Evolutionary conservation across 805 yeast genomes (phyloP), one percentile per base, ranked within the genome.

Genomic region (Candida succiphila): DNA sequence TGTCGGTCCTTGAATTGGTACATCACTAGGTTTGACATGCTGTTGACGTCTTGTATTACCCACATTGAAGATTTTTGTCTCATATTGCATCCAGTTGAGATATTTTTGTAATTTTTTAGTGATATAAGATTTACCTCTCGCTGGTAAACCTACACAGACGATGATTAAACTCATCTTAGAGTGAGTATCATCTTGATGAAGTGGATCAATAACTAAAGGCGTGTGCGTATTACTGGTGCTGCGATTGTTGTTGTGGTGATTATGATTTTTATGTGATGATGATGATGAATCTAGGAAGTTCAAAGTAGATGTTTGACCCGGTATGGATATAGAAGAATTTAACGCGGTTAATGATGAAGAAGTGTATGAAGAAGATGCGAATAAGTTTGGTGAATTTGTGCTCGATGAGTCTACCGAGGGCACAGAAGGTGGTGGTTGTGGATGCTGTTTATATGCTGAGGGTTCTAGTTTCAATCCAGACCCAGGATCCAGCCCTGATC

Each of bases 111-210:
- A 54, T 45, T 78, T 78, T 39, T 72, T 73, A 22, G 87, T 76
- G 33, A 80, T 70, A 39, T 83, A 77, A 2, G 84, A 75, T 51
- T 81, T 81, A 7, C 89, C 89, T 32, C 81, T 60, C 1, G 89
- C 89, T 1, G 89, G 89, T 23, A 81, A 58, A 0, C 89, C 89
- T 9, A 81, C 83, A 58, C 82, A 65, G 9, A 81, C 75, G 35
- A 81, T 69, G 16, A 80, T 78, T 50, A 78, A 66, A 51, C 76
- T 78, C 31, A 57, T 34, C 33, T 37, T 45, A 14, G 49, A 42
- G 21, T 33, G 38, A 9, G 36, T 36, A 13, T 35, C 27, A 17
- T 28, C 19, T 7, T 35, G 35, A 14, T 37, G 33, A 16, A 42
- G 25, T 25, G 37, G 15, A 20, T 30, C 24, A 35, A 37, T 14